Conservation (phyloP, 192 early-diverging fungal species). For the Podila epicladia region DNA sequence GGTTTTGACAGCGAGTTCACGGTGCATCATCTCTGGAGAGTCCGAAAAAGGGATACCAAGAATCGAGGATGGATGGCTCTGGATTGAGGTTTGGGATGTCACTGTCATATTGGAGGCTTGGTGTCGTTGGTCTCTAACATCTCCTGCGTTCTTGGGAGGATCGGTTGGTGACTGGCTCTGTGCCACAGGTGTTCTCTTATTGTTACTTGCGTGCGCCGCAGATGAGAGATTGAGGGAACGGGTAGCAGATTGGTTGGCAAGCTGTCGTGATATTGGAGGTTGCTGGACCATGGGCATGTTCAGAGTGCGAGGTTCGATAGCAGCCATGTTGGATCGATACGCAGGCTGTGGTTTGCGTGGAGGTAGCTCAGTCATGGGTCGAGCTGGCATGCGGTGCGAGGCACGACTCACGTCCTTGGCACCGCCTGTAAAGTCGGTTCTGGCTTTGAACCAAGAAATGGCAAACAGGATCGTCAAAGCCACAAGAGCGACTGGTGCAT, state of each 20-base stretch:
- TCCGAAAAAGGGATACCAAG: slow-evolving; percentile 8
- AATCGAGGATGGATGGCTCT: slow-evolving; percentile 27
- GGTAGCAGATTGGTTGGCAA: neutral
- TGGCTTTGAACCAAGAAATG: slow-evolving; percentile 35
- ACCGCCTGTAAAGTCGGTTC: slow-evolving; percentile 35
- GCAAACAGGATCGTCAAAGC: slow-evolving; percentile 6
- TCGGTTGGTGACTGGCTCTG: too few relatives aligned
- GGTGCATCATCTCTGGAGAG: slow-evolving; percentile 22
- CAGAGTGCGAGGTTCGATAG: neutral
- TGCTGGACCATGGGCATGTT: neutral
- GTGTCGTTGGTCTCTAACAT: neutral
- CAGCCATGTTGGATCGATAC: neutral
- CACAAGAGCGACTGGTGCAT: slow-evolving; percentile 17
- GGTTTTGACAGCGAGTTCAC: neutral
- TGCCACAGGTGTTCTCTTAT: too few relatives aligned
- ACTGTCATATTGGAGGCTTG: neutral
- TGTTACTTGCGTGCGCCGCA: too few relatives aligned
- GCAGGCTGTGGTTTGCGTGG: neutral
- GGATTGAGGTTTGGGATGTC: neutral
- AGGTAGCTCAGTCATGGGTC: neutral
- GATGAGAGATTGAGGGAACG: too few relatives aligned
- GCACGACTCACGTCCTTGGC: slow-evolving; percentile 42
- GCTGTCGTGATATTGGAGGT: neutral
- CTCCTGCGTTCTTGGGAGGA: neutral
- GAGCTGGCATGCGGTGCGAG: slow-evolving; percentile 12